Percentiles rank a stretch among this genome's conserved stretches.
Conservation (phyloP, 225 moss, liverwort and hornwort genomes). For the Marchantia paleacea region DNA sequence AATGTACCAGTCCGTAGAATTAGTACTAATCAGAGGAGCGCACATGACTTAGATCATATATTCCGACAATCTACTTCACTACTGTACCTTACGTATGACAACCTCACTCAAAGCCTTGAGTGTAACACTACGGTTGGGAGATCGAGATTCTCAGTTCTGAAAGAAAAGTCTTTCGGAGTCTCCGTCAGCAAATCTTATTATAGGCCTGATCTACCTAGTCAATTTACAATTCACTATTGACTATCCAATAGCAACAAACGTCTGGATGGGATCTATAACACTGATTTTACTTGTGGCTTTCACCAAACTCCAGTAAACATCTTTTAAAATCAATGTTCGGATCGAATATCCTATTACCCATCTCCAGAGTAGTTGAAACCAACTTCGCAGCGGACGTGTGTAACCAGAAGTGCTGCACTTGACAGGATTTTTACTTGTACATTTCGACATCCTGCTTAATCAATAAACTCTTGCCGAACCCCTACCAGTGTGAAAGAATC, state of each 20-base stretch:
- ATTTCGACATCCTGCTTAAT: slow-evolving; percentile 16
- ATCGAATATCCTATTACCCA: neutral
- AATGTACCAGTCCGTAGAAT: slow-evolving; percentile 10
- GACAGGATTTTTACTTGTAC: slow-evolving; percentile 13
- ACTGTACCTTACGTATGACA: slow-evolving; percentile 15
- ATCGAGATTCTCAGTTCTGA: slow-evolving; percentile 20
- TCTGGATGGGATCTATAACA: neutral
- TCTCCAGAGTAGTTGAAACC: neutral
- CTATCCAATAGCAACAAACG: slow-evolving; percentile 1
- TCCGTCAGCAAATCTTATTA: slow-evolving; percentile 15
- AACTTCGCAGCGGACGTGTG: neutral
- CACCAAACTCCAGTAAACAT: neutral
- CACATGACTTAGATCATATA: slow-evolving; percentile 18
- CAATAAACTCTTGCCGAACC: neutral
- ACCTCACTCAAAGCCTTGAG: slow-evolving; percentile 11
- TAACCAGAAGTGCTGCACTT: neutral
- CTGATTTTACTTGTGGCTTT: neutral
- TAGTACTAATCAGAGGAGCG: slow-evolving; percentile 2
- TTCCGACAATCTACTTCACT: neutral
- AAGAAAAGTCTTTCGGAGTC: neutral
- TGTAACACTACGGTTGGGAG: slow-evolving; percentile 3
- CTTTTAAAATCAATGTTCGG: neutral
- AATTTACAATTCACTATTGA: slow-evolving; percentile 30
- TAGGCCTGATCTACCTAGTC: slow-evolving; percentile 23
- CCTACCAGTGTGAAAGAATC: neutral